Evolutionary conservation across 805 yeast species (phyloP), one percentile per base, ranked within the genome.

Genomic region (Lachancea sp.): DNA sequence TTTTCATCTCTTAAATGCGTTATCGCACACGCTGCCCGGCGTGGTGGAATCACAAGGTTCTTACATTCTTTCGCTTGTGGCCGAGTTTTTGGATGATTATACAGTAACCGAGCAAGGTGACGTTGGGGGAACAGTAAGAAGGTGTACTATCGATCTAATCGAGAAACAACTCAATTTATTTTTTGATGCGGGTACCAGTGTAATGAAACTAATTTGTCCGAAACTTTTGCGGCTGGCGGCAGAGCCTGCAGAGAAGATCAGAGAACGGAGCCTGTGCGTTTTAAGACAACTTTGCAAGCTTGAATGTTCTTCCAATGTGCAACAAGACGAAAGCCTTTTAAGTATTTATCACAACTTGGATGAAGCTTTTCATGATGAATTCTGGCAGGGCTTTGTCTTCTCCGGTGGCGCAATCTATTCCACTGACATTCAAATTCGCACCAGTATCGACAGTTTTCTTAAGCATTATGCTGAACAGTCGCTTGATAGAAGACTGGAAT

Each of bases 51-150:
- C 41, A 9, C n/a, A 25, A 9, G 38, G 38, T 3, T 10, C 11
- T 2, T 2, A 12, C 4, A 3, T 30, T 3, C 4, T 26, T 72
- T 3, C 36, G 11, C 27, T 27, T 13, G 27, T 53, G 2, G 30
- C 73, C 1, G 51, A 49, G 1, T 74, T 77, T 29, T 62, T 91
- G 12, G 81, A 82, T 49, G 96, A 90, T 55, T 88, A 89, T 59
- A 78, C 95, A 0, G 66, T 75, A 2, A 85, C 91, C 0, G 77
- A 78, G 22, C 84, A 86, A 56, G 98, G 98, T 9, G 98, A 90
- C 65, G 90, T 89, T n/a, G 98, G 98, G 2, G 77, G 86, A 38
- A 74, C 79, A 54, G 75, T 88, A 1, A 67, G 98, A 38, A 50
- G 58, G 1, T 72, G 81, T 0, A 68, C 81, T 1, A 58, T 84